A percentile compares a stretch with the other conserved stretches of the same genome.
These are phyloP conservation scores for Podospora bellae-mahoneyi DNA, from an alignment of 495 filamentous ascomycete species.

Conservation along the genomic window DNA sequence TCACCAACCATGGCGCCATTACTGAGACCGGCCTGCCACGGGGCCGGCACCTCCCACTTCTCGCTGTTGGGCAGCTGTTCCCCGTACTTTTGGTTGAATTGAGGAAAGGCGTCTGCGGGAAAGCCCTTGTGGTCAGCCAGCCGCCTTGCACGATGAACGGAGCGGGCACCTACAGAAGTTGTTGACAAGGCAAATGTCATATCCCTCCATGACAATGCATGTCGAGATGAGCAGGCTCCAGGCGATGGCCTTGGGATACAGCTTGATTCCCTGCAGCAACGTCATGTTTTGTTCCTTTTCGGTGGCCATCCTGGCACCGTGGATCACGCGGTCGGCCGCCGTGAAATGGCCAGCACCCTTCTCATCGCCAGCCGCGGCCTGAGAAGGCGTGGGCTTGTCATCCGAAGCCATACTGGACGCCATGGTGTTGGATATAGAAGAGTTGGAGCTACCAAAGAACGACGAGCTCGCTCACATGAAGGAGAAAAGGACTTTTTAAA, in stretches of 20 bases:
- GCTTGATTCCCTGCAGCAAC: slow-evolving; percentile 47
- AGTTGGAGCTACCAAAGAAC: background rate
- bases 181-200: slow-evolving; percentile 58
- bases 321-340: slow-evolving; percentile 41
- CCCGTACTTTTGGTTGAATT: slow-evolving; percentile 71
- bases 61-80: slow-evolving; percentile 49
- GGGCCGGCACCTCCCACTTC: slow-evolving; percentile 62
- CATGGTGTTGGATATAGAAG: slow-evolving; percentile 10
- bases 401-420: slow-evolving; percentile 14
- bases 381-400: background rate
- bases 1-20: slow-evolving; percentile 60
- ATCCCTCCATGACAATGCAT: slow-evolving; percentile 64
- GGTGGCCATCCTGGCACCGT: slow-evolving; percentile 44
- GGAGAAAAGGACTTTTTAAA: background rate
- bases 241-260: slow-evolving; percentile 55
- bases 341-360: slow-evolving; percentile 15
- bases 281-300: slow-evolving; percentile 57
- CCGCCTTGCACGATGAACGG: background rate
- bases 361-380: slow-evolving; percentile 14
- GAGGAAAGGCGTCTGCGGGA: slow-evolving; percentile 46
- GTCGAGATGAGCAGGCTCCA: slow-evolving; percentile 61
- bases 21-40: slow-evolving; percentile 75
- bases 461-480: background rate
- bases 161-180: slow-evolving; percentile 46
- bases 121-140: background rate